phyloP scores from a whole-genome alignment of 2,329 filamentous ascomycete genomes.

The Sclerotinia nivalis region DNA sequence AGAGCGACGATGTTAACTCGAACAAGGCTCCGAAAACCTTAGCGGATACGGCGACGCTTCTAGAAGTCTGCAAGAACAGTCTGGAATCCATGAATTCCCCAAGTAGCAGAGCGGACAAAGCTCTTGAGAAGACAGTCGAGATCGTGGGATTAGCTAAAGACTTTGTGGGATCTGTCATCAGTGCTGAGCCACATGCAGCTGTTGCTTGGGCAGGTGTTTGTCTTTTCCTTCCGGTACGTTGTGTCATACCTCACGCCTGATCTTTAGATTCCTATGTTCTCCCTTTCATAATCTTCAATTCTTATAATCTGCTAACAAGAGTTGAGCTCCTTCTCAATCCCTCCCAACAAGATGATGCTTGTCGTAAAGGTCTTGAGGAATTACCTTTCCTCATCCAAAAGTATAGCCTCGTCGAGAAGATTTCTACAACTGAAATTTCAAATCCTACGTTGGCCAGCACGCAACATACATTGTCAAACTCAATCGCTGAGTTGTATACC shows the following conservation, averaged over 20 bases:
- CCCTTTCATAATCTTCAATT: background rate
- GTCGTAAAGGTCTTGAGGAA: conserved; percentile 1
- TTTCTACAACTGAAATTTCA: background rate
- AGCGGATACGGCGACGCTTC: background rate
- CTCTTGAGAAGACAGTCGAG: background rate
- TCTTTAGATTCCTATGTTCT: background rate
- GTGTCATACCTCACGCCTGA: background rate
- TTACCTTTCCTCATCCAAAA: background rate
- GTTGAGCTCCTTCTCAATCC: conserved; percentile 1
- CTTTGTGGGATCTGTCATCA: background rate
- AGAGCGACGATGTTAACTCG: background rate
- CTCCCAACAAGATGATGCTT: background rate
- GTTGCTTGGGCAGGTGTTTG: conserved; percentile 17
- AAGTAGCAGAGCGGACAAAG: background rate
- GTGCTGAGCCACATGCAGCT: background rate
- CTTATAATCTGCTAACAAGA: background rate
- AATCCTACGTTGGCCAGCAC: background rate
- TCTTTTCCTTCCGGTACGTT: conserved; percentile 1
- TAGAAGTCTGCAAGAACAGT: background rate
- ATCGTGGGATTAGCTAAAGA: conserved; percentile 2
- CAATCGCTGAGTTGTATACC: conserved; percentile 7
- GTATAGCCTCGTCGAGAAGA: conserved; percentile 3
- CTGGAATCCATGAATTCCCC: background rate
- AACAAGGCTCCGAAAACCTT: background rate
- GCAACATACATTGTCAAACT: background rate